These are phyloP conservation scores for Elsinoe fawcettii DNA, from an alignment of 2,329 filamentous ascomycete species.

Conservation along the genomic window DNA sequence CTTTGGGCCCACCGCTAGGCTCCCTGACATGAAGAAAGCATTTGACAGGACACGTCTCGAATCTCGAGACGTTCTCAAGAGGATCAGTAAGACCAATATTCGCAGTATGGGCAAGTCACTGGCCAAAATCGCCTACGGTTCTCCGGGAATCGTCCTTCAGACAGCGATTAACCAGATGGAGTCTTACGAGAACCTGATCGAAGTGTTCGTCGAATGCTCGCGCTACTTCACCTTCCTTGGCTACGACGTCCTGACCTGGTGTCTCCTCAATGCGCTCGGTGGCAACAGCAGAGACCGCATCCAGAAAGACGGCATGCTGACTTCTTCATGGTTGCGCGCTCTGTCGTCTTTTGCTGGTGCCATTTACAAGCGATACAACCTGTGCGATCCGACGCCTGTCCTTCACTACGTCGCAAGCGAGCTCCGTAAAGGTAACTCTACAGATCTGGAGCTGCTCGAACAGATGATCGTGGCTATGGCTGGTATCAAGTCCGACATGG, in stretches of 20 bases:
- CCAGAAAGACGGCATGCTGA: slow-evolving; percentile 62
- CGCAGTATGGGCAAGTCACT: slow-evolving; percentile 78
- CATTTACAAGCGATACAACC: slow-evolving; percentile 76
- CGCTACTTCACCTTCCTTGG: slow-evolving; percentile 88
- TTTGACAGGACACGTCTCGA: slow-evolving; percentile 71
- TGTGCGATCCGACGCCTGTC: slow-evolving; percentile 76
- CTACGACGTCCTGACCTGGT: slow-evolving; percentile 91
- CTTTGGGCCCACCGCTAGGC: slow-evolving; percentile 64
- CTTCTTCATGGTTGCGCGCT: slow-evolving; percentile 86
- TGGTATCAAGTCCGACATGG: slow-evolving; percentile 76
- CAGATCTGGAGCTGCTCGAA: slow-evolving; percentile 83
- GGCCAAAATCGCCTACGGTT: slow-evolving; percentile 85
- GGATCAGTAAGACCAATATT: slow-evolving; percentile 80
- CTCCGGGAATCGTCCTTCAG: slow-evolving; percentile 84
- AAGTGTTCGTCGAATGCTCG: slow-evolving; percentile 88
- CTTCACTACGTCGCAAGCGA: slow-evolving; percentile 85
- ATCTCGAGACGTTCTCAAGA: slow-evolving; percentile 79
- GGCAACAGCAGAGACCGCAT: slow-evolving; percentile 51
- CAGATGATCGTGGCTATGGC: slow-evolving; percentile 90
- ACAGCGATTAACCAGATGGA: slow-evolving; percentile 87
- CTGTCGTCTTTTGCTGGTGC: slow-evolving; percentile 85
- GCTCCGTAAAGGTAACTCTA: slow-evolving; percentile 72
- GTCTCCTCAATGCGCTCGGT: slow-evolving; percentile 65
- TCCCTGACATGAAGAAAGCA: slow-evolving; percentile 68
- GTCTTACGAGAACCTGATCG: slow-evolving; percentile 88